phyloP scores from a whole-genome alignment of 352 stramenopile species.

The Phytophthora pseudosyringae region DNA sequence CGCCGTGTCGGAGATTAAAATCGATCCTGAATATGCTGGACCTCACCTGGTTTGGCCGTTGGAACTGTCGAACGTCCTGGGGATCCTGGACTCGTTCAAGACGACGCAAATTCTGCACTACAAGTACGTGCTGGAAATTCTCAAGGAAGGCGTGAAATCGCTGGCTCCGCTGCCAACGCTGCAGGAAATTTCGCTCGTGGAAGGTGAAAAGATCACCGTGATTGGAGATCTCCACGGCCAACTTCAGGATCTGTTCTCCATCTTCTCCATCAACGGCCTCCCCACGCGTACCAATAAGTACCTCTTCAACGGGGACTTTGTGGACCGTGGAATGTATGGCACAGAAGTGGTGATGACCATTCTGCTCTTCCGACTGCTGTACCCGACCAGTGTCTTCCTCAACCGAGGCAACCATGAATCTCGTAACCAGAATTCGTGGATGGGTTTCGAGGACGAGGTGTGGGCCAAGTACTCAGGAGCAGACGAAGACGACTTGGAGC shows the following conservation, averaged over 20 bases:
- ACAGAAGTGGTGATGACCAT: constrained; percentile 88
- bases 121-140: constrained; percentile 91
- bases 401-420: constrained; percentile 97
- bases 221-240: constrained; percentile 95
- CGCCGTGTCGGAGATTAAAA: constrained; percentile 54
- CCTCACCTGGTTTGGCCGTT: constrained; percentile 87
- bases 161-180: constrained; percentile 76
- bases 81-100: constrained; percentile 93
- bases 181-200: constrained; percentile 85
- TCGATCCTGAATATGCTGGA: constrained; percentile 73
- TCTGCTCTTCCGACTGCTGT: constrained; percentile 77
- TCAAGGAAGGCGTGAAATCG: constrained; percentile 71
- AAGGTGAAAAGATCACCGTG: constrained; percentile 92
- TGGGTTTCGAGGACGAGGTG: constrained; percentile 93
- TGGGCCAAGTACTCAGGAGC: constrained; percentile 83
- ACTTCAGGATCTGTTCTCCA: constrained; percentile 94
- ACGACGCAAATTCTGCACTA: constrained; percentile 86
- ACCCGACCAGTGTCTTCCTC: constrained; percentile 87
- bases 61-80: constrained; percentile 82
- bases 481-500: constrained; percentile 56
- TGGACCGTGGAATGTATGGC: constrained; percentile 92
- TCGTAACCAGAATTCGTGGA: constrained; percentile 93
- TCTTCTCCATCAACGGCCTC: constrained; percentile 94
- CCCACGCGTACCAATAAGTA: constrained; percentile 93
- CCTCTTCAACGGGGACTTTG: constrained; percentile 97